Conservation (phyloP, 352 stramenopile species). For the Globisporangium solare region DNA sequence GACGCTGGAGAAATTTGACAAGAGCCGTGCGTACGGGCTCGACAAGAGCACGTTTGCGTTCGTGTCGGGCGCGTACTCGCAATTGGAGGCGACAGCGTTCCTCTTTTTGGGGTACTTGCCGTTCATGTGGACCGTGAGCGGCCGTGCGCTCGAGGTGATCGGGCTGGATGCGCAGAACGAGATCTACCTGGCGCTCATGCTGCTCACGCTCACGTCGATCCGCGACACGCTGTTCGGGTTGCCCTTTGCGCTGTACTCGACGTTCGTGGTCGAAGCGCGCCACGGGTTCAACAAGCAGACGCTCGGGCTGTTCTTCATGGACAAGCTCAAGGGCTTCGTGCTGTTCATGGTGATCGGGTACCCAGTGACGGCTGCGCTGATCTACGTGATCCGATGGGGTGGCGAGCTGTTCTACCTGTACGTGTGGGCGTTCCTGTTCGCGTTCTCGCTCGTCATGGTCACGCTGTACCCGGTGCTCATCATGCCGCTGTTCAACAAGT, state of each 20-base stretch:
- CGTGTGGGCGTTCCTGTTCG: slow-evolving; percentile 94
- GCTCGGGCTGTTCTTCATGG: slow-evolving; percentile 89
- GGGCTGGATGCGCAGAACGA: slow-evolving; percentile 73
- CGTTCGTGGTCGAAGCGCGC: slow-evolving; percentile 94
- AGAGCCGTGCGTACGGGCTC: slow-evolving; percentile 91
- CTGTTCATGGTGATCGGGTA: slow-evolving; percentile 85
- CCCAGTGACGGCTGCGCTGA: slow-evolving; percentile 54
- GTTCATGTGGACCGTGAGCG: slow-evolving; percentile 91
- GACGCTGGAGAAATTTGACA: slow-evolving; percentile 90
- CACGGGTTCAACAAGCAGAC: slow-evolving; percentile 99
- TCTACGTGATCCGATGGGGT: slow-evolving; percentile 71
- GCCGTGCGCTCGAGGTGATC: slow-evolving; percentile 42
- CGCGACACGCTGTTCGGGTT: slow-evolving; percentile 55
- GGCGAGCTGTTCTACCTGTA: slow-evolving; percentile 87
- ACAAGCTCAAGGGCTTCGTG: slow-evolving; percentile 92
- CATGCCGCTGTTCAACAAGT: slow-evolving; percentile 98
- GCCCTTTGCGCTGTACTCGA: slow-evolving; percentile 89
- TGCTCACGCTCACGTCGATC: slow-evolving; percentile 61
- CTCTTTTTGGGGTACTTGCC: slow-evolving; percentile 91
- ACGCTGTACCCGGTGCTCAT: slow-evolving; percentile 95
- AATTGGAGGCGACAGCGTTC: slow-evolving; percentile 81
- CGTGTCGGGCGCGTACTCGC: slow-evolving; percentile 83
- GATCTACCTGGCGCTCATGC: slow-evolving; percentile 72
- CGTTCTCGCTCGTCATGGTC: slow-evolving; percentile 94
- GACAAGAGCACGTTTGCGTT: slow-evolving; percentile 96